These are phyloP conservation scores for Colletotrichum sidae DNA, from an alignment of 2,329 filamentous ascomycete genomes.

Conservation along the genomic window DNA sequence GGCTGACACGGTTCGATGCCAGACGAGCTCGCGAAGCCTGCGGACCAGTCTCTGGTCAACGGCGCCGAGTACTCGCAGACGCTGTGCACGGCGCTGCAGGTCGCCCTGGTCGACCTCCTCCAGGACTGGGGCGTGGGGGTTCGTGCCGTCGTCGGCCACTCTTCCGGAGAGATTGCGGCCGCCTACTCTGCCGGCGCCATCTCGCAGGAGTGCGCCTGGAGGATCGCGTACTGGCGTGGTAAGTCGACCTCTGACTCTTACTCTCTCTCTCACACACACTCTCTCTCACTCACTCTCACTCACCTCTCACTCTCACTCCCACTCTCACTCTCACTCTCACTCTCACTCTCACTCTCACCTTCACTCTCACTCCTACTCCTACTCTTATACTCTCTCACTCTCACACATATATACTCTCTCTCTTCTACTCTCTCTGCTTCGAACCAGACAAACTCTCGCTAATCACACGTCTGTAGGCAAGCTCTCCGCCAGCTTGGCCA, in stretches of 20 bases:
- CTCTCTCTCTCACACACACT: too few relatives aligned
- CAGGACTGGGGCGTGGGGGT: constrained; percentile 39
- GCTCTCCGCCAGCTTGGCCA: too few relatives aligned
- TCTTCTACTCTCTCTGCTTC: too few relatives aligned
- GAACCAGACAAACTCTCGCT: too few relatives aligned
- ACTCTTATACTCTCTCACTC: too few relatives aligned
- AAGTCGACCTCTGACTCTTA: not conserved
- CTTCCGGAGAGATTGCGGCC: constrained; percentile 60
- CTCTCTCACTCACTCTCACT: not conserved
- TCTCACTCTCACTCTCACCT: too few relatives aligned
- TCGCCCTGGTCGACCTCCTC: constrained; percentile 51
- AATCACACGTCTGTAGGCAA: too few relatives aligned
- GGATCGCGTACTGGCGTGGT: constrained; percentile 23
- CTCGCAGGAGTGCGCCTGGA: constrained; percentile 39
- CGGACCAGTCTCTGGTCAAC: constrained; percentile 20
- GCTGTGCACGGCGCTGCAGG: constrained; percentile 55
- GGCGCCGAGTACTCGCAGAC: constrained; percentile 46
- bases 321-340: not conserved
- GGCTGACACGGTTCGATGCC: constrained; percentile 44
- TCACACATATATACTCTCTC: too few relatives aligned
- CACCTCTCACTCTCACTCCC: too few relatives aligned
- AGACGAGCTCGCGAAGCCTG: constrained; percentile 37
- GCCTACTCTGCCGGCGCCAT: constrained; percentile 58
- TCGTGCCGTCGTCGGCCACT: constrained; percentile 54
- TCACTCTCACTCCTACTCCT: too few relatives aligned